Evolutionary conservation across 306 rosid genomes (phyloP), one percentile per base, ranked within the genome.

Genomic region (Ormosia semicastrata): DNA sequence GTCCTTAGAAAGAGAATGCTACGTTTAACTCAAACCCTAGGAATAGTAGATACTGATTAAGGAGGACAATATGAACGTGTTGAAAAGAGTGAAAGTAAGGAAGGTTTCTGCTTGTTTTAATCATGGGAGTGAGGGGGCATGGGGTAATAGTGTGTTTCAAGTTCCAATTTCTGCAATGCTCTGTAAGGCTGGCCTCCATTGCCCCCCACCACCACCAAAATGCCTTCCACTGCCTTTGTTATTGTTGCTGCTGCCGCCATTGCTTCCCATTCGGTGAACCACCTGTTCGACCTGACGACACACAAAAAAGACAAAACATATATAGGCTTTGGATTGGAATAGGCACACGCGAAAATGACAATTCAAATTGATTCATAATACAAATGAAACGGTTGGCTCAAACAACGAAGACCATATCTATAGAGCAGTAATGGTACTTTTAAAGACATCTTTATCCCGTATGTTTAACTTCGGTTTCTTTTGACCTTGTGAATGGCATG

Each of bases 151-250:
- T 30, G 79, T 30, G 47, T 79, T 93, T 24, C 90, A 91, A 78
- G 85, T 91, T 83, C 97, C 97, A 84, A 90, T 12, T 87, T 94
- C 98, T 90, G 86, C 90, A 84, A 94, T 94, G 90, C 97, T 94
- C 65, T 92, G 98, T 87, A 94, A 90, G 49, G 97, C 92, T 85
- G 98, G 98, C 85, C 89, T 91, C 97, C 98, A 94, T 71, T 94
- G 97, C 70, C 92, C 90, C 76, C 94, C 81, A 15, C 79, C 87
- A 75, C 90, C 92, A 74, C 81, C 84, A 7, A 80, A 49, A 65
- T 87, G 90, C 84, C 89, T 92, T 73, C 89, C 93, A 81, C 84
- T 77, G 9, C 84, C 73, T 83, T 81, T 90, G 49, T 41, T 78
- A 56, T 77, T 73, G 40, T 75, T 77, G 68, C 85, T 72, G n/a